A percentile compares a stretch with the other conserved stretches of the same genome.
phyloP scores from a whole-genome alignment of 2,329 filamentous ascomycete species.

The Verticillium longisporum region DNA sequence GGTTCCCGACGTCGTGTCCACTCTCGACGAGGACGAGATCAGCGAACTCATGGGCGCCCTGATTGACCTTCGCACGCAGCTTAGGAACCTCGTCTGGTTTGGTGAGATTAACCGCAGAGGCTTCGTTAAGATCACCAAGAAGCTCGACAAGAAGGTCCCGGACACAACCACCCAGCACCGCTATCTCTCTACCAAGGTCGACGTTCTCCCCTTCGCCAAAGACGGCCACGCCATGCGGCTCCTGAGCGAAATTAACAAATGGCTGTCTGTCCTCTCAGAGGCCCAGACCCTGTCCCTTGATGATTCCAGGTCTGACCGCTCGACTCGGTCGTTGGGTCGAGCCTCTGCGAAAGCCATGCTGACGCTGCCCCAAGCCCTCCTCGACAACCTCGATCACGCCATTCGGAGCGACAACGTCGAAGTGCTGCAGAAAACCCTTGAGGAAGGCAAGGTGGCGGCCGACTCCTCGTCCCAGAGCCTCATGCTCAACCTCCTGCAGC shows the following conservation, averaged over 20 bases:
- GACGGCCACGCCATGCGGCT: conserved; percentile 46
- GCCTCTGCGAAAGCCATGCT: conserved; percentile 70
- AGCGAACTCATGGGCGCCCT: conserved; percentile 88
- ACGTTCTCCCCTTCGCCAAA: conserved; percentile 80
- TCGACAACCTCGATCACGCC: conserved; percentile 67
- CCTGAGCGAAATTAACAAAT: conserved; percentile 71
- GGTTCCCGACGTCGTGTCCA: conserved; percentile 59
- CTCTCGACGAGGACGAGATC: conserved; percentile 78
- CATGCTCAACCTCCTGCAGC: conserved; percentile 74
- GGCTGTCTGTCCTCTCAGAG: conserved; percentile 78
- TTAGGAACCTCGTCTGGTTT: conserved; percentile 95
- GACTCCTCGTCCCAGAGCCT: conserved; percentile 55
- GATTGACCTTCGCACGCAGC: conserved; percentile 77
- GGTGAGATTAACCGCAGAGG: conserved; percentile 92
- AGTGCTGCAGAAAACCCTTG: conserved; percentile 48
- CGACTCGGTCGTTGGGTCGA: conserved; percentile 68
- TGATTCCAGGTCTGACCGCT: conserved; percentile 68
- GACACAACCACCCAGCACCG: conserved; percentile 70
- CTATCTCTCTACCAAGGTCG: conserved; percentile 87
- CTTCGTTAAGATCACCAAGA: conserved; percentile 98
- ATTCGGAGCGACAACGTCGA: conserved; percentile 61
- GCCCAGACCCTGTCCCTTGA: conserved; percentile 57
- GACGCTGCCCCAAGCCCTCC: conserved; percentile 58
- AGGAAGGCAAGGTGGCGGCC: conserved; percentile 42
- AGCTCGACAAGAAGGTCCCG: conserved; percentile 90